Evolutionary conservation across 2,329 filamentous ascomycete species (phyloP).

Genomic region (Sclerotinia sclerotiorum): DNA sequence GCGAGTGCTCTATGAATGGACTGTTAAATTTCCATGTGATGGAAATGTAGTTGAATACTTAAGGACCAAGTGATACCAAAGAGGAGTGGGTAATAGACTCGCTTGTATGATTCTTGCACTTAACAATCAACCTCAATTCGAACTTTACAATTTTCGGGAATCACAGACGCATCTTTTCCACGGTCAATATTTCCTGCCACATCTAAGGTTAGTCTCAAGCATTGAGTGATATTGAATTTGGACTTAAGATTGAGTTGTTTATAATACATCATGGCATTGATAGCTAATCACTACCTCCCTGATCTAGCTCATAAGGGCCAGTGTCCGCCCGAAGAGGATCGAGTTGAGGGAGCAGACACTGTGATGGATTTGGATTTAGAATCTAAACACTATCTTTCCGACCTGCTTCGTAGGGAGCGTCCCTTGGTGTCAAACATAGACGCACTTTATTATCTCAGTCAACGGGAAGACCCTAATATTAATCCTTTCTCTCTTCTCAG

Average conservation of each 20-base stretch:
- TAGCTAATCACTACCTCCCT: background rate
- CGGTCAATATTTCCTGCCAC: background rate
- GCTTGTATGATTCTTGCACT: background rate
- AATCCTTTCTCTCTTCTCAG: conserved; percentile 12
- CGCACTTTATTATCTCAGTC: background rate
- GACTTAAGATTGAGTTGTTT: background rate
- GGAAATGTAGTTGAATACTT: background rate
- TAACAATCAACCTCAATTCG: background rate
- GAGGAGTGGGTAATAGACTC: background rate
- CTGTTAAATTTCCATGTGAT: background rate
- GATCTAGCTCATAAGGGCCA: background rate
- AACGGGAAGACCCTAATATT: background rate
- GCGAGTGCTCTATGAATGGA: background rate
- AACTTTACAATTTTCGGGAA: background rate
- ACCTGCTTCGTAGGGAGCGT: background rate
- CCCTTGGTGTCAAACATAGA: background rate
- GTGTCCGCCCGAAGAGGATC: background rate
- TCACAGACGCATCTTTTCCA: background rate
- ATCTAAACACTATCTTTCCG: conserved; percentile 14
- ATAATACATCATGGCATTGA: background rate
- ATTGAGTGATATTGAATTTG: background rate
- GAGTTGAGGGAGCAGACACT: background rate
- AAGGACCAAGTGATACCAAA: background rate
- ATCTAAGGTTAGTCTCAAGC: background rate
- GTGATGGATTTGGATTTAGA: background rate